Percentiles rank a stretch among this genome's conserved stretches.
phyloP scores from a whole-genome alignment of 2,329 filamentous ascomycete species.

The Stachybotrys chlorohalonatus region DNA sequence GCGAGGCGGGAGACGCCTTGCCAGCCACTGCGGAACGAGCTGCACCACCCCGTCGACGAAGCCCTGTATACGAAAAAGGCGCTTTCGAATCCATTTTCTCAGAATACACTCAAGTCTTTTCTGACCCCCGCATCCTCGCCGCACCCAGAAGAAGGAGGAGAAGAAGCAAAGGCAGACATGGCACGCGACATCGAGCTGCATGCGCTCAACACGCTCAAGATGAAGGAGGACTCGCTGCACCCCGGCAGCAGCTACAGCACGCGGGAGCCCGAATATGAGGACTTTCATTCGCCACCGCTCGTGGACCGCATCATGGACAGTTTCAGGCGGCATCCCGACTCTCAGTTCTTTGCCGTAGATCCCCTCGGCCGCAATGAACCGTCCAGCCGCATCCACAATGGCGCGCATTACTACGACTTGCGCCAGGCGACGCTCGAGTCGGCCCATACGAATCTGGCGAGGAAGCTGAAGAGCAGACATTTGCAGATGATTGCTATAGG shows the following conservation, averaged over 20 bases:
- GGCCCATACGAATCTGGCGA: constrained; percentile 63
- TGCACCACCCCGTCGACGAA: not conserved
- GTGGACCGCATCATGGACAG: constrained; percentile 44
- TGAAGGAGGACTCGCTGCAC: constrained; percentile 48
- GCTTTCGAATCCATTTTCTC: not conserved
- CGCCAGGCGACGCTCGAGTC: constrained; percentile 60
- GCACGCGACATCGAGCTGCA: constrained; percentile 45
- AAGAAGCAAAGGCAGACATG: constrained; percentile 20
- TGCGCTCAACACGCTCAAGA: constrained; percentile 45
- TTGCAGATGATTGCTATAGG: constrained; percentile 97
- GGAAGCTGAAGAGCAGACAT: constrained; percentile 75
- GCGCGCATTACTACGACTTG: constrained; percentile 45
- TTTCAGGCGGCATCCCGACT: constrained; percentile 52
- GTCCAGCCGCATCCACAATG: constrained; percentile 21
- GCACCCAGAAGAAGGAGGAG: not conserved
- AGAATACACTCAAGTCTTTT: not conserved
- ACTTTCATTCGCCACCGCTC: constrained; percentile 20
- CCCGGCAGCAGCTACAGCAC: constrained; percentile 42
- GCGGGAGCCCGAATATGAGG: constrained; percentile 38
- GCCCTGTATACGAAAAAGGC: not conserved
- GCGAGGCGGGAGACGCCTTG: not conserved
- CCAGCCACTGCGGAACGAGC: not conserved
- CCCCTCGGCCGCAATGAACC: constrained; percentile 26
- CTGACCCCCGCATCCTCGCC: not conserved
- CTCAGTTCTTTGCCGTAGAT: constrained; percentile 36